Evolutionary conservation across 768 basidiomycete genomes (phyloP).

Genomic region (Symmetrospora coprosmae): DNA sequence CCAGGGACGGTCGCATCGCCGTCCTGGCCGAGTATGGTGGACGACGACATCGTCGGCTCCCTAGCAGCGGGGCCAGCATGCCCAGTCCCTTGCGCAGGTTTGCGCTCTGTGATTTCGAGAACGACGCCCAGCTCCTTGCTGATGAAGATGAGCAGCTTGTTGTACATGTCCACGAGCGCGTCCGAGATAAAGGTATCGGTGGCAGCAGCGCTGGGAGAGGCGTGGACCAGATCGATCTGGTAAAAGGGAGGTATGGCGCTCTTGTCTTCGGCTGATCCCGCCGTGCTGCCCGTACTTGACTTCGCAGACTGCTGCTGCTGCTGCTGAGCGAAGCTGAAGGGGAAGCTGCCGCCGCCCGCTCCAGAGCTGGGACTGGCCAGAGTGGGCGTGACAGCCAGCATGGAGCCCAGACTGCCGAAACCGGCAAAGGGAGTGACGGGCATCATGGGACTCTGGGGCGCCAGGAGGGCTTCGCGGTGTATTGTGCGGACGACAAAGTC

Average conservation of each 20-base stretch:
- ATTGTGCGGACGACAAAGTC: constrained; percentile 53
- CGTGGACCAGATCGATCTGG: background rate
- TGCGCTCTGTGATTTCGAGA: constrained; percentile 63
- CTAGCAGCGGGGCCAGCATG: constrained; percentile 22
- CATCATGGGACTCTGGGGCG: background rate
- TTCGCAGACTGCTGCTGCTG: background rate
- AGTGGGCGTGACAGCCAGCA: background rate
- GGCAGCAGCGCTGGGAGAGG: background rate
- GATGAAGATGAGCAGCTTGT: constrained; percentile 63
- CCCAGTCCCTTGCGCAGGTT: constrained; percentile 36
- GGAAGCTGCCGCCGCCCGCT: background rate
- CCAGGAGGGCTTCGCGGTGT: constrained; percentile 25
- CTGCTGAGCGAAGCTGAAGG: background rate
- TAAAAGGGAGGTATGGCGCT: constrained; percentile 9
- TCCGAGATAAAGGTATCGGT: constrained; percentile 38
- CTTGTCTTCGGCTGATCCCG: no score
- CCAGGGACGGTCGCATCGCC: background rate
- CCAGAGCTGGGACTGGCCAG: background rate
- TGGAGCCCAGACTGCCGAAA: no score
- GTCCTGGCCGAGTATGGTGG: background rate
- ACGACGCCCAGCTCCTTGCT: constrained; percentile 59
- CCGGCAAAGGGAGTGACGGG: background rate
- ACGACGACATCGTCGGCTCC: background rate
- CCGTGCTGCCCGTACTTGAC: no score
- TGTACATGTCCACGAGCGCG: constrained; percentile 62